phyloP scores from a whole-genome alignment of 768 basidiomycete species.

The Crassisporium funariophilum region DNA sequence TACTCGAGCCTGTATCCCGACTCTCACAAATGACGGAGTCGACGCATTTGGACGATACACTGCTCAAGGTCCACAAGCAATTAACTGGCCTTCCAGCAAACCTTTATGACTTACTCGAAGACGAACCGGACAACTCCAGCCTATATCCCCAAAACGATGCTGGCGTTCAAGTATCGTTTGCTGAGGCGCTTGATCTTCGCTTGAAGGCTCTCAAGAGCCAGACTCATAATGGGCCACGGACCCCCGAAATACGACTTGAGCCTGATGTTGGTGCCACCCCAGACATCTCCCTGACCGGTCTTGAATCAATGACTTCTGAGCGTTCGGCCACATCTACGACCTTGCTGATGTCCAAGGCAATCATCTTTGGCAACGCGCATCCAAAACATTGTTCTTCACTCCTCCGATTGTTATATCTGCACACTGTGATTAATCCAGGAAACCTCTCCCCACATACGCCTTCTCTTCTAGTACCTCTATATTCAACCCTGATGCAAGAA shows the following conservation, averaged over 20 bases:
- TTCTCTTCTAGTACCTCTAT: slow-evolving; percentile 70
- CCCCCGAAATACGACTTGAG: slow-evolving; percentile 41
- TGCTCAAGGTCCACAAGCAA: slow-evolving; percentile 55
- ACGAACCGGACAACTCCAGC: slow-evolving; percentile 47
- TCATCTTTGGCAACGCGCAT: slow-evolving; percentile 50
- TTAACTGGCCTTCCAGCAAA: slow-evolving; percentile 55
- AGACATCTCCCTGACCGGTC: slow-evolving; percentile 37
- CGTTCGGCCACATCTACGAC: slow-evolving; percentile 34
- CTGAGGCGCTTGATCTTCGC: slow-evolving; percentile 56
- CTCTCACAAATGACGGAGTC: slow-evolving; percentile 32
- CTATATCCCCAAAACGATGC: slow-evolving; percentile 53
- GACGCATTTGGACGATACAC: slow-evolving; percentile 43
- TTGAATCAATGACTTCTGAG: slow-evolving; percentile 13
- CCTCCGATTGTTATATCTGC: slow-evolving; percentile 70
- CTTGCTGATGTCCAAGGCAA: slow-evolving; percentile 48
- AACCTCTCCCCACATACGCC: slow-evolving; percentile 68
- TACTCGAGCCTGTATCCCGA: slow-evolving; percentile 58
- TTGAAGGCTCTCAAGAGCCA: slow-evolving; percentile 44
- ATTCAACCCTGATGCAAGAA: slow-evolving; percentile 62
- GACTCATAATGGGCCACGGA: slow-evolving; percentile 34
- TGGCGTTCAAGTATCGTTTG: slow-evolving; percentile 46
- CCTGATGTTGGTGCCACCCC: slow-evolving; percentile 29
- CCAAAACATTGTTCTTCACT: slow-evolving; percentile 63
- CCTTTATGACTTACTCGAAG: slow-evolving; percentile 51
- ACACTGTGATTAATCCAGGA: slow-evolving; percentile 71